Conservation (phyloP, 192 early-diverging fungal genomes). For the Linnemannia elongata region DNA sequence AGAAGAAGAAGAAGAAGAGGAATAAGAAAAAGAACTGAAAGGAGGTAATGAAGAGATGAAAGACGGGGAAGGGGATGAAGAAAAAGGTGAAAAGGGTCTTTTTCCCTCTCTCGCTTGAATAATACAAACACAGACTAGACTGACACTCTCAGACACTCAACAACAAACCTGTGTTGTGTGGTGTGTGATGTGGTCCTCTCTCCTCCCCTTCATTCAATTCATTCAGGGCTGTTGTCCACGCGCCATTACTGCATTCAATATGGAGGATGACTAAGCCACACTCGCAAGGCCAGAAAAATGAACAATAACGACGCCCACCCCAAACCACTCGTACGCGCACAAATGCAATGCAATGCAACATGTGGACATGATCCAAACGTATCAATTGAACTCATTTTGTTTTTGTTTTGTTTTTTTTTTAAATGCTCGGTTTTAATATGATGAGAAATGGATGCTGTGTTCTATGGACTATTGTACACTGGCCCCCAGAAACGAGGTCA, state of each 20-base stretch:
- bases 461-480: slow-evolving; percentile 13
- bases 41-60: background rate
- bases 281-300: no score
- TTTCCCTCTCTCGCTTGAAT: background rate
- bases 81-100: background rate
- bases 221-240: background rate
- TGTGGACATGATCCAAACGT: background rate
- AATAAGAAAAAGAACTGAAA: no score
- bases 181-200: no score
- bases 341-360: background rate
- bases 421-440: slow-evolving; percentile 1
- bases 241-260: no score
- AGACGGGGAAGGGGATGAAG: background rate
- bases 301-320: background rate
- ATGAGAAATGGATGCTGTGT: slow-evolving; percentile 9
- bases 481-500: slow-evolving; percentile 5
- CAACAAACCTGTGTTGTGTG: no score
- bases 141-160: no score
- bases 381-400: background rate
- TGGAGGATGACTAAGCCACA: no score
- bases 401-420: no score
- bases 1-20: background rate
- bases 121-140: background rate
- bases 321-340: background rate
- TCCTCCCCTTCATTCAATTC: background rate